Evolutionary conservation across 2,329 filamentous ascomycete genomes (phyloP).

Genomic region (Colletotrichum chlorophyti): DNA sequence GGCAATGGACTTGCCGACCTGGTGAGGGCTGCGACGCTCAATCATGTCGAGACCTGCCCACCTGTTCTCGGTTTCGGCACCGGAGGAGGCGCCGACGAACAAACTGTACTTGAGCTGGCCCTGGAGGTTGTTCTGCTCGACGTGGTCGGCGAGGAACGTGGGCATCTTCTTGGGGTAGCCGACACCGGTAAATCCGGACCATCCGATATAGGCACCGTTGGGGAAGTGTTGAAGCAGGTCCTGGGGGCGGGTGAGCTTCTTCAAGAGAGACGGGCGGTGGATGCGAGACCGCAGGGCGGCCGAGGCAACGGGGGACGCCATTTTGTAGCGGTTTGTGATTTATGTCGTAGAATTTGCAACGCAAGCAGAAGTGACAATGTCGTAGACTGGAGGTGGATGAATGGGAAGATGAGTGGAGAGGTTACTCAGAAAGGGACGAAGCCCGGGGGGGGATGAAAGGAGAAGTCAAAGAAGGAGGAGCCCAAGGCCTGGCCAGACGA

Average conservation of each 20-base stretch:
- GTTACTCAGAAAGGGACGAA: constrained; percentile 1
- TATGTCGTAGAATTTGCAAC: too few species aligned
- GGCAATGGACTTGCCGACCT: constrained; percentile 88
- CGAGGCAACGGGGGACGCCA: constrained; percentile 66
- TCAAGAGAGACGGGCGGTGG: constrained; percentile 76
- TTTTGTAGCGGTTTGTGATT: constrained; percentile 31
- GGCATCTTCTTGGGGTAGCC: constrained; percentile 91
- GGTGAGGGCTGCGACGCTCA: constrained; percentile 81
- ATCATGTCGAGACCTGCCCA: constrained; percentile 95
- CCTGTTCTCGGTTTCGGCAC: constrained; percentile 88
- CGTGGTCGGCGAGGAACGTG: constrained; percentile 83
- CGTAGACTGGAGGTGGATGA: background rate
- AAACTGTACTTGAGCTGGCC: constrained; percentile 85
- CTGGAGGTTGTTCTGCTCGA: constrained; percentile 85
- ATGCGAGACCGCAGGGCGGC: constrained; percentile 79
- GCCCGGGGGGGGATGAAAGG: constrained; percentile 4
- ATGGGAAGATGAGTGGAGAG: background rate
- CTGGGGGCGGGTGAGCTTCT: constrained; percentile 80
- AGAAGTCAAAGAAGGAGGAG: background rate
- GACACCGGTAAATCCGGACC: constrained; percentile 90
- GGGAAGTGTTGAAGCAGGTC: constrained; percentile 84
- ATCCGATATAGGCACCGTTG: constrained; percentile 85
- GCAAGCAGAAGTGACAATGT: background rate
- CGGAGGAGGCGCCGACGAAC: constrained; percentile 89
- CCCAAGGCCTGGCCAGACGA: background rate